Evolutionary conservation across 257 asterid species (phyloP).

Genomic region (Coffea eugenioides): DNA sequence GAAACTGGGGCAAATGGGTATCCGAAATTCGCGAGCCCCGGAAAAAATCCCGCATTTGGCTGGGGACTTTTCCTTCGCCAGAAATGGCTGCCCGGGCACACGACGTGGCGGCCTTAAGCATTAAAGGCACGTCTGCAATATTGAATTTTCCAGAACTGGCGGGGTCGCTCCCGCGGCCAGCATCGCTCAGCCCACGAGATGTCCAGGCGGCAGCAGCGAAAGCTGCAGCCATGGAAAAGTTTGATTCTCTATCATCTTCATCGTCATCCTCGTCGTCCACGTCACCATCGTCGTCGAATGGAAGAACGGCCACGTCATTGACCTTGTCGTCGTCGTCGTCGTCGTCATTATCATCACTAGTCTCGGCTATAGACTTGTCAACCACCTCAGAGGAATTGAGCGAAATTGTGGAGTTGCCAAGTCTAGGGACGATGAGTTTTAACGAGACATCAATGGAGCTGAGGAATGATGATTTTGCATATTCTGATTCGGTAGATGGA

Average conservation of each 20-base stretch:
- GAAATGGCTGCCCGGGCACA: constrained; percentile 98
- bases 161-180: constrained; percentile 54
- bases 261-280: constrained; percentile 21
- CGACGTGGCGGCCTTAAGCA: constrained; percentile 79
- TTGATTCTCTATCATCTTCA: constrained; percentile 21
- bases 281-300: constrained; percentile 13
- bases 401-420: constrained; percentile 77
- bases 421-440: constrained; percentile 38
- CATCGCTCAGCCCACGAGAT: constrained; percentile 63
- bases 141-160: constrained; percentile 74
- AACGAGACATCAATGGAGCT: constrained; percentile 21
- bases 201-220: constrained; percentile 82
- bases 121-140: constrained; percentile 67
- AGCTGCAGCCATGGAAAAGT: constrained; percentile 77
- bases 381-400: constrained; percentile 51
- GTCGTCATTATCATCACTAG: constrained; percentile 37
- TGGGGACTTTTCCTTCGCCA: constrained; percentile 74
- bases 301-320: constrained; percentile 5
- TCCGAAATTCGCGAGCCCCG: constrained; percentile 85
- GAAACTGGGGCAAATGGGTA: constrained; percentile 95
- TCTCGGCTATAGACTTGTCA: constrained; percentile 36
- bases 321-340: constrained; percentile 25
- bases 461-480: constrained; percentile 52
- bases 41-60: constrained; percentile 83
- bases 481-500: constrained; percentile 42